These are phyloP conservation scores for Coleophoma eucalyptorum DNA, from an alignment of 2,329 filamentous ascomycete species.

Conservation along the genomic window DNA sequence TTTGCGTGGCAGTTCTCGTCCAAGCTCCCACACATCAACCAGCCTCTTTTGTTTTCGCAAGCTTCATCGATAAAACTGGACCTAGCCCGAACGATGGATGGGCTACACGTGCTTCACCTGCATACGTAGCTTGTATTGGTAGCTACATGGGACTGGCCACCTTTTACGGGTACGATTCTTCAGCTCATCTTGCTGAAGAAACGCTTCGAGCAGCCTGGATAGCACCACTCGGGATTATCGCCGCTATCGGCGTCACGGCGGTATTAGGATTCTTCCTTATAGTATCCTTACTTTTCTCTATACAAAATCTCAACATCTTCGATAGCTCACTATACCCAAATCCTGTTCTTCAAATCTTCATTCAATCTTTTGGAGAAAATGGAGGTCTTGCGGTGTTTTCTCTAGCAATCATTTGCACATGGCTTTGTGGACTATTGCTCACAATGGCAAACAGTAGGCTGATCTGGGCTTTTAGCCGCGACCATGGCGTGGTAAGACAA, in stretches of 20 bases:
- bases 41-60: slow-evolving; percentile 49
- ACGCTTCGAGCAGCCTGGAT: slow-evolving; percentile 53
- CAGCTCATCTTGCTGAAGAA: slow-evolving; percentile 54
- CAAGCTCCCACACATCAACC: slow-evolving; percentile 52
- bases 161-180: slow-evolving; percentile 50
- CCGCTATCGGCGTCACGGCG: slow-evolving; percentile 49
- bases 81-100: slow-evolving; percentile 38
- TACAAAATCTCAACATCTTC: slow-evolving; percentile 50
- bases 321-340: slow-evolving; percentile 37
- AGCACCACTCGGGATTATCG: slow-evolving; percentile 54
- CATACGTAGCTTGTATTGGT: slow-evolving; percentile 51
- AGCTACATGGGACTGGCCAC: slow-evolving; percentile 52
- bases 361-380: slow-evolving; percentile 51
- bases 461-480: slow-evolving; percentile 56
- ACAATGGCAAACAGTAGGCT: slow-evolving; percentile 54
- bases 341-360: slow-evolving; percentile 54
- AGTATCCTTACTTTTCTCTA: slow-evolving; percentile 51
- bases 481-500: slow-evolving; percentile 43
- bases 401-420: slow-evolving; percentile 54
- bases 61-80: slow-evolving; percentile 48
- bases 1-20: slow-evolving; percentile 52
- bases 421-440: slow-evolving; percentile 56
- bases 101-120: slow-evolving; percentile 46
- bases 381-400: slow-evolving; percentile 51
- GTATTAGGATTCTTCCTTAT: slow-evolving; percentile 58